A percentile compares a stretch with the other conserved stretches of the same genome.
Evolutionary conservation across 805 yeast species (phyloP).

Genomic region (Ogataea minuta): DNA sequence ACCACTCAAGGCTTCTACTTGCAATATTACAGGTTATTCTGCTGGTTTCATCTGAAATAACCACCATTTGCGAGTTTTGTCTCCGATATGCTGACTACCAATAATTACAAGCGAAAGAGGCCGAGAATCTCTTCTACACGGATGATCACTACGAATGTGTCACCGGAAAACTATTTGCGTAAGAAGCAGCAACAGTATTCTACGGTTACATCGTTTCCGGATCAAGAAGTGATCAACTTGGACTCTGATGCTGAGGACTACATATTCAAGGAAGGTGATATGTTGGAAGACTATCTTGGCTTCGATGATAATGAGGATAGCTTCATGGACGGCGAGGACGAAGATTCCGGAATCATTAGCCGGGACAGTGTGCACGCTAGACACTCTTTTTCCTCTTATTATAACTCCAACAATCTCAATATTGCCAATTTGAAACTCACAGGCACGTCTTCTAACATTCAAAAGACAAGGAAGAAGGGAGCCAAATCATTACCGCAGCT

Average conservation of each 20-base stretch:
- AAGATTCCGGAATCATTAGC: constrained; percentile 5
- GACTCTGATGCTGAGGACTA: constrained; percentile 44
- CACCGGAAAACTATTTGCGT: constrained; percentile 22
- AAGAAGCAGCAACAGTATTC: constrained; percentile 26
- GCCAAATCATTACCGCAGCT: constrained; percentile 56
- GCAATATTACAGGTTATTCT: background rate
- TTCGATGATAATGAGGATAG: constrained; percentile 18
- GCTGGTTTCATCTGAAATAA: background rate
- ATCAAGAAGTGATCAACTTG: constrained; percentile 35
- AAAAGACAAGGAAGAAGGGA: constrained; percentile 37
- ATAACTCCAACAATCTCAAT: constrained; percentile 17
- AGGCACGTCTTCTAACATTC: constrained; percentile 5
- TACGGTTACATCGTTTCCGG: constrained; percentile 5
- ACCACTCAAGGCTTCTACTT: background rate
- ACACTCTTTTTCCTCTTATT: constrained; percentile 19
- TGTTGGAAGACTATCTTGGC: constrained; percentile 11
- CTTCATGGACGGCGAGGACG: constrained; percentile 13
- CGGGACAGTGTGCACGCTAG: constrained; percentile 12
- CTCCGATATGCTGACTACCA: constrained; percentile 28
- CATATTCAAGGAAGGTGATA: constrained; percentile 23
- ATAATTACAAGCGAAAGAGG: constrained; percentile 35
- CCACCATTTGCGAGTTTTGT: background rate
- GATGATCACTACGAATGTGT: constrained; percentile 7
- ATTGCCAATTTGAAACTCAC: constrained; percentile 19
- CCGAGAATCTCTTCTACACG: constrained; percentile 33